A percentile compares a stretch with the other conserved stretches of the same genome.
These are phyloP conservation scores for Rubroboletus satanas DNA, from an alignment of 768 basidiomycete genomes.

Conservation along the genomic window DNA sequence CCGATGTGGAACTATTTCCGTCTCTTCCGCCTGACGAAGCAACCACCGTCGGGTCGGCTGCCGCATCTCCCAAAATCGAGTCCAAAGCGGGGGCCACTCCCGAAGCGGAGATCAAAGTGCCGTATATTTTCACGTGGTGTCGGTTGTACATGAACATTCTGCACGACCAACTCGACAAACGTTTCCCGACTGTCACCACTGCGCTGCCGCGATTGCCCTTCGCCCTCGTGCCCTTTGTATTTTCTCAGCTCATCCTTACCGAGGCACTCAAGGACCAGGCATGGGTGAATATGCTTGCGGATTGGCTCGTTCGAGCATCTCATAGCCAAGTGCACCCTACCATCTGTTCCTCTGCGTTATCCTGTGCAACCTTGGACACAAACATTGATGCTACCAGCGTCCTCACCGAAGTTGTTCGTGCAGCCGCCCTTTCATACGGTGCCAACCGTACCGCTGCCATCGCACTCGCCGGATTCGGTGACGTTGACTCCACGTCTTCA, in stretches of 20 bases:
- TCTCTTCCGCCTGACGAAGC: slow-evolving; percentile 3
- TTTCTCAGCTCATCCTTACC: slow-evolving; percentile 92
- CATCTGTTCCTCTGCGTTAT: slow-evolving; percentile 68
- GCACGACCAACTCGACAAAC: slow-evolving; percentile 16
- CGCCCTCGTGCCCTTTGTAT: slow-evolving; percentile 83
- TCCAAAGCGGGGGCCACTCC: background rate
- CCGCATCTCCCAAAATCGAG: background rate
- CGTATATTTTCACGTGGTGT: background rate
- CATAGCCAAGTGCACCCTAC: slow-evolving; percentile 41
- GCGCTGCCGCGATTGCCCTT: slow-evolving; percentile 71
- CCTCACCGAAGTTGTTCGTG: slow-evolving; percentile 72
- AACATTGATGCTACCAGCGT: slow-evolving; percentile 92
- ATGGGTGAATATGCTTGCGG: slow-evolving; percentile 82
- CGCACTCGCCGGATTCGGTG: slow-evolving; percentile 84
- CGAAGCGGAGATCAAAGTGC: too few species aligned
- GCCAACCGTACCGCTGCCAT: slow-evolving; percentile 54
- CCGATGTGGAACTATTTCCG: background rate
- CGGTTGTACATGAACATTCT: background rate
- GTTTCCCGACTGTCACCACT: slow-evolving; percentile 70
- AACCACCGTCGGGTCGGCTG: background rate
- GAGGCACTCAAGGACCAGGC: slow-evolving; percentile 77
- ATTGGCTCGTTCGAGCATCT: slow-evolving; percentile 56
- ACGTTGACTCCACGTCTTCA: slow-evolving; percentile 84
- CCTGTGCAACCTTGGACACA: slow-evolving; percentile 79
- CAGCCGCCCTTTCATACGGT: slow-evolving; percentile 35